phyloP scores from a whole-genome alignment of 805 yeast species.

The Limtongia smithiae region DNA sequence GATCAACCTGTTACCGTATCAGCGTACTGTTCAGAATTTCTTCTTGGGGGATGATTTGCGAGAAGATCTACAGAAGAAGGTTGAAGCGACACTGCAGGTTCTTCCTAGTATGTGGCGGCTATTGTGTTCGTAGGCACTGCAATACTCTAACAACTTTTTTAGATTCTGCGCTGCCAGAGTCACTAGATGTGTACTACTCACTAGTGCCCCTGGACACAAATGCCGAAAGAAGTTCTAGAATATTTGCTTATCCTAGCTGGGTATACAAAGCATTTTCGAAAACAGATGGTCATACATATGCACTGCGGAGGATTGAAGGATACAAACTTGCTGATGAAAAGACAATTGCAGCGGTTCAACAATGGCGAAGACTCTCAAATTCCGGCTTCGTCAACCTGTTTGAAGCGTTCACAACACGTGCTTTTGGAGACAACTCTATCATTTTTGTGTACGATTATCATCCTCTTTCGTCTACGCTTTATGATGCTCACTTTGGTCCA shows the following conservation, averaged over 20 bases:
- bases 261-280: slow-evolving; percentile 79
- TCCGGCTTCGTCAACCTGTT: slow-evolving; percentile 63
- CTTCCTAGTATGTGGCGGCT: slow-evolving; percentile 39
- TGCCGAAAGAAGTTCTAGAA: slow-evolving; percentile 39
- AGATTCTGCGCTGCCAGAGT: slow-evolving; percentile 62
- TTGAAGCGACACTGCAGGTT: slow-evolving; percentile 74
- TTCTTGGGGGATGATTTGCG: slow-evolving; percentile 72
- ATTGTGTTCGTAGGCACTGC: background rate
- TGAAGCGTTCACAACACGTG: slow-evolving; percentile 83
- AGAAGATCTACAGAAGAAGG: slow-evolving; percentile 64
- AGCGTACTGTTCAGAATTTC: slow-evolving; percentile 62
- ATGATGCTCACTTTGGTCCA: slow-evolving; percentile 61
- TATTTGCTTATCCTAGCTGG: slow-evolving; percentile 56
- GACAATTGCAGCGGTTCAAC: slow-evolving; percentile 57
- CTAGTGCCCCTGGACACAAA: slow-evolving; percentile 72
- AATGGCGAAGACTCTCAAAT: slow-evolving; percentile 56
- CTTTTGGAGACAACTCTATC: slow-evolving; percentile 76
- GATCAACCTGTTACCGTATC: slow-evolving; percentile 62
- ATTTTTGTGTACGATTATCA: slow-evolving; percentile 79
- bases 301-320: slow-evolving; percentile 67
- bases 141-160: slow-evolving; percentile 17
- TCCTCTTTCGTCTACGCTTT: slow-evolving; percentile 69
- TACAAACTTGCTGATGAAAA: slow-evolving; percentile 53
- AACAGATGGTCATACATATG: slow-evolving; percentile 71
- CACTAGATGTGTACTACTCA: slow-evolving; percentile 79